These are phyloP conservation scores for Rhodotorula babjevae DNA, from an alignment of 768 basidiomycete genomes.

Conservation along the genomic window DNA sequence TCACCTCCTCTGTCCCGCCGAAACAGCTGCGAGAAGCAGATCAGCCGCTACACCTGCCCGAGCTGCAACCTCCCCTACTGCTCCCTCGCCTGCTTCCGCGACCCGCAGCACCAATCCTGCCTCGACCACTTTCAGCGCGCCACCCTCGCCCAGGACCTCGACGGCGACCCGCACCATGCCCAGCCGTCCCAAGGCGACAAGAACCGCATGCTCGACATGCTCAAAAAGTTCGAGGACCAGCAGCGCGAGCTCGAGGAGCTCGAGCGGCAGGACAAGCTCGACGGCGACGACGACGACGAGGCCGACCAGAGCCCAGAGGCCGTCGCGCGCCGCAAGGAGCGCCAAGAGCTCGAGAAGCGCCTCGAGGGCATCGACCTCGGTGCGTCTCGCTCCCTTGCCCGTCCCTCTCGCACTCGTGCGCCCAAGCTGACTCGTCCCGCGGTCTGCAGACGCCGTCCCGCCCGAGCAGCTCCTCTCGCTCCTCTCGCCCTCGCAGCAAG, in stretches of 20 bases:
- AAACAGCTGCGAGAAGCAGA: constrained; percentile 33
- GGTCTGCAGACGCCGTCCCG: constrained; percentile 29
- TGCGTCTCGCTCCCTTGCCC: background rate
- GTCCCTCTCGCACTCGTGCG: too few relatives aligned
- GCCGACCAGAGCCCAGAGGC: constrained; percentile 10
- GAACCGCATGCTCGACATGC: constrained; percentile 36
- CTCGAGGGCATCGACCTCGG: constrained; percentile 34
- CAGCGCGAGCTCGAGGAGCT: constrained; percentile 18
- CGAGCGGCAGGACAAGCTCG: background rate
- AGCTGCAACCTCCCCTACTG: constrained; percentile 43
- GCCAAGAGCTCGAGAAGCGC: constrained; percentile 17
- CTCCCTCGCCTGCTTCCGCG: constrained; percentile 38
- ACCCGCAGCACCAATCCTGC: constrained; percentile 29
- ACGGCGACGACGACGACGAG: constrained; percentile 6
- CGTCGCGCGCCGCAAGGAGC: background rate
- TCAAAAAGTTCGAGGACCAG: constrained; percentile 38
- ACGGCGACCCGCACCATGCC: constrained; percentile 12
- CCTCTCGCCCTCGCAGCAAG: constrained; percentile 33
- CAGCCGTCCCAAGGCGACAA: constrained; percentile 12
- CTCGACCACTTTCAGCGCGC: constrained; percentile 33
- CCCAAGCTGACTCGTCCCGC: too few relatives aligned
- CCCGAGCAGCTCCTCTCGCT: constrained; percentile 33
- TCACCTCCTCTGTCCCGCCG: background rate
- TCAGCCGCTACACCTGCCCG: constrained; percentile 41
- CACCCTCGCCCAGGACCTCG: constrained; percentile 33